Base-by-base conservation (phyloP, 2,329 filamentous ascomycete genomes). In the Colletotrichum sojae region DNA sequence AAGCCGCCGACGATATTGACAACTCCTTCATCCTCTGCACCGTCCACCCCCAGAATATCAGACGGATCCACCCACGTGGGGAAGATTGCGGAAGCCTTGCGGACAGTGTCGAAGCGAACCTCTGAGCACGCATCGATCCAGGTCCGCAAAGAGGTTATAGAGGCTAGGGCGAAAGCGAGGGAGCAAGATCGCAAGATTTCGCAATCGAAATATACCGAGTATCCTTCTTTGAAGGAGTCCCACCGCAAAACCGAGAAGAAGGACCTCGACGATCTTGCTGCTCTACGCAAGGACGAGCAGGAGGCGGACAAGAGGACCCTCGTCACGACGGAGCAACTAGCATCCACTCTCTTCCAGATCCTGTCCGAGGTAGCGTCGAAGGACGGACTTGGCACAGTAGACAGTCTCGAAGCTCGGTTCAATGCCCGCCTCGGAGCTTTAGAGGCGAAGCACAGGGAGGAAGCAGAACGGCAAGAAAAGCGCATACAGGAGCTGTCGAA, bases 401-500 rank as follows among this genome's bases (percentile, higher is more conserved):
- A 57, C 13, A 20, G 39, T 18, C 52, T 57, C 18, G 64, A 62
- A 31, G 12, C 43, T 31, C 40, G 22, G 25, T 22, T 51, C 31
- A 57, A 22, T 4, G 49, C 60, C 20, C 68, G 56, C n/a, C 39
- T 64, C 10, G 71, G 69, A 43, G 61, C 57, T 16, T 39, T 67
- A 8, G 65, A 69, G 10, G 61, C 56, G 22, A 65, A 49, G n/a
- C 59, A 65, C 39, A 49, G 49, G 27, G 69, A 69, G 22, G 18
- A 51, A 20, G 15, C 65, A 57, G 45, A 71, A 67, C 49, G 71
- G 74, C 56, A 69, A 69, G 10, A 61, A 27, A 49, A 71, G 69
- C 46, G 46, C 31, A 48, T 71, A 36, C 40, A 66, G 31, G 56
- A 67, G 55, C 46, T 58, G 5, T 31, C 43, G 15, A 51, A 57